Evolutionary conservation across 129 eudicot species (phyloP).

Genomic region (Flaveria brownii): DNA sequence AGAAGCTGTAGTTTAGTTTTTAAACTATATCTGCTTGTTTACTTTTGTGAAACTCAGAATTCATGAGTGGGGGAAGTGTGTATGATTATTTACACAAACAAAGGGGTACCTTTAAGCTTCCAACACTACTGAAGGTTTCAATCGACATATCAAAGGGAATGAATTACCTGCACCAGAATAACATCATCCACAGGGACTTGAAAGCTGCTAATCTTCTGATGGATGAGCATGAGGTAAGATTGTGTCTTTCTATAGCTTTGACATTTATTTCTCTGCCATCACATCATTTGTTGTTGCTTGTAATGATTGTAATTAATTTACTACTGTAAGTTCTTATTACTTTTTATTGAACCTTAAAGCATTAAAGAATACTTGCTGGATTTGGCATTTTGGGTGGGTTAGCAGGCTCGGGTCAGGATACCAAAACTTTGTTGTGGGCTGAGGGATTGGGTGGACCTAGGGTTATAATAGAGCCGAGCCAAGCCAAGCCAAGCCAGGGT

Average conservation of each 20-base stretch:
- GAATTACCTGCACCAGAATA: slow-evolving; percentile 97
- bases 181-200: slow-evolving; percentile 93
- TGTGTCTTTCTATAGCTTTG: slow-evolving; percentile 20
- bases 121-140: slow-evolving; percentile 79
- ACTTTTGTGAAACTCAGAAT: slow-evolving; percentile 50
- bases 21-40: not conserved
- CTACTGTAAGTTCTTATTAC: not conserved
- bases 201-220: slow-evolving; percentile 99
- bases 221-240: slow-evolving; percentile 96
- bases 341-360: slow-evolving; percentile 9
- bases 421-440: not conserved
- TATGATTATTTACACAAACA: slow-evolving; percentile 94
- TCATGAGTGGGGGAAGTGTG: slow-evolving; percentile 97
- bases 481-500: too few species aligned
- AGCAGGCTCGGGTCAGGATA: not conserved
- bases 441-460: not conserved
- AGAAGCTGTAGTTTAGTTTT: slow-evolving; percentile 13
- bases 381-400: not conserved
- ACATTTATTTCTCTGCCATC: not conserved
- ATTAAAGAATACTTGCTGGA: not conserved
- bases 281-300: slow-evolving; percentile 13
- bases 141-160: slow-evolving; percentile 94
- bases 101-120: slow-evolving; percentile 88
- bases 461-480: too few species aligned
- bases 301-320: not conserved